Evolutionary conservation across 2,329 filamentous ascomycete genomes (phyloP), one percentile per base, ranked within the genome.

Genomic region (Rutstroemia sydowiana): DNA sequence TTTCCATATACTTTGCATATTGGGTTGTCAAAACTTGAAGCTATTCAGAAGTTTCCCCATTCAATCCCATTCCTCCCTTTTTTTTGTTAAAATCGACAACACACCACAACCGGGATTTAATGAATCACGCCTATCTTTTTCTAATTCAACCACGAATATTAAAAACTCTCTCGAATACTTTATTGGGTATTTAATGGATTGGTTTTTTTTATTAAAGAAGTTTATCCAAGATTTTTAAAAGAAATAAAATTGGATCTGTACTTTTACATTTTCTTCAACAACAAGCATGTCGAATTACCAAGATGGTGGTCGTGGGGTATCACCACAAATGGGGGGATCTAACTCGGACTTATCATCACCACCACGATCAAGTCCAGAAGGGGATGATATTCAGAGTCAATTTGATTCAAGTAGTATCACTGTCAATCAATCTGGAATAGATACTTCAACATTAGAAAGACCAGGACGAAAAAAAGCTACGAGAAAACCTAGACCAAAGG

Each of bases 401-500:
- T 54, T 55, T 42, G 56, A 52, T 57, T 56, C 55, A 8, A 41
- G 18, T 40, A 63, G 51, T 49, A 60, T 62, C 53, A 59, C 52
- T 7, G 56, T 61, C 50, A 60, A 55, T 46, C 45, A 51, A 18
- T 45, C 59, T 46, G 56, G 47, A 55, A 53, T 44, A 47, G 57
- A 28, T 32, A 45, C 42, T 39, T 36, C 36, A 37, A 30, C 47
- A n/a, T 43, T 58, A 42, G 56, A 51, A 45, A 55, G 57, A 57
- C 59, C 56, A 31, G 40, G 59, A 16, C 70, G 80, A 4, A 82
- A 82, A 68, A 85, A 84, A 69, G 79, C 81, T 18, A 81, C 80
- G 20, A 76, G 81, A 45, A 85, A 85, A 63, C 79, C 81, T 62
- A 85, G 75, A 63, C 78, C 71, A 55, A 62, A 52, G 72, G 75